A percentile compares a stretch with the other conserved stretches of the same genome.
phyloP scores from a whole-genome alignment of 495 filamentous ascomycete species.

The Halenospora varia region DNA sequence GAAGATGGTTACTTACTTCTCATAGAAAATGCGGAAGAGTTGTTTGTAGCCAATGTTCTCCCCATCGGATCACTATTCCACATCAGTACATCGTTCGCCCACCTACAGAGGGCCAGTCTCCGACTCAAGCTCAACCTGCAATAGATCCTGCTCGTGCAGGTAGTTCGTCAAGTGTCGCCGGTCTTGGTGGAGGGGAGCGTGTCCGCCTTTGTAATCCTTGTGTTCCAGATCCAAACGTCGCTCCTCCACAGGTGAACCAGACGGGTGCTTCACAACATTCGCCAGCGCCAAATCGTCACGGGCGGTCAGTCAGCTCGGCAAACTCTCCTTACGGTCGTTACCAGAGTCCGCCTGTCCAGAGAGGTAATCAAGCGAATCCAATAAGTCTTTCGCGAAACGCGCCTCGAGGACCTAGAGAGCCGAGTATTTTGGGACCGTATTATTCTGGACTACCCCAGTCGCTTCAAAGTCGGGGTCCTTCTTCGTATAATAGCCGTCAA shows the following conservation, averaged over 20 bases:
- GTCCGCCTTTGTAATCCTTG: conserved; percentile 93
- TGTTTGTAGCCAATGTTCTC: conserved; percentile 87
- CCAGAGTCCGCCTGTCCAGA: conserved; percentile 22
- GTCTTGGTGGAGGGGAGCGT: conserved; percentile 66
- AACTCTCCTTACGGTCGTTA: neutral
- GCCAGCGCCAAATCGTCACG: conserved; percentile 15
- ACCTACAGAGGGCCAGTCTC: conserved; percentile 40
- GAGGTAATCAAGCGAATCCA: conserved; percentile 24
- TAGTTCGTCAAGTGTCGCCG: conserved; percentile 23
- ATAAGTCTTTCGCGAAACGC: neutral
- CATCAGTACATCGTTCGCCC: conserved; percentile 89
- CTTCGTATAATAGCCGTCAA: neutral
- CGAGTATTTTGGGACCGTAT: neutral
- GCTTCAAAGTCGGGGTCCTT: neutral
- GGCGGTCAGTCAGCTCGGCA: conserved; percentile 13
- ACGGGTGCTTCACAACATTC: neutral
- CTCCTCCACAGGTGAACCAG: conserved; percentile 43
- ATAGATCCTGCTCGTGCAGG: conserved; percentile 26
- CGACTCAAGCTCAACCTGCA: conserved; percentile 1
- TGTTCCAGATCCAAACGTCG: conserved; percentile 84
- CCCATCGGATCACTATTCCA: conserved; percentile 92
- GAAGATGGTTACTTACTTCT: conserved; percentile 15
- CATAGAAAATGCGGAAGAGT: conserved; percentile 89
- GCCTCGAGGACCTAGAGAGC: conserved; percentile 3
- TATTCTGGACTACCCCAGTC: neutral